Evolutionary conservation across 2,329 filamentous ascomycete species (phyloP), one percentile per base, ranked within the genome.

Genomic region (Aspergillus chevalieri): DNA sequence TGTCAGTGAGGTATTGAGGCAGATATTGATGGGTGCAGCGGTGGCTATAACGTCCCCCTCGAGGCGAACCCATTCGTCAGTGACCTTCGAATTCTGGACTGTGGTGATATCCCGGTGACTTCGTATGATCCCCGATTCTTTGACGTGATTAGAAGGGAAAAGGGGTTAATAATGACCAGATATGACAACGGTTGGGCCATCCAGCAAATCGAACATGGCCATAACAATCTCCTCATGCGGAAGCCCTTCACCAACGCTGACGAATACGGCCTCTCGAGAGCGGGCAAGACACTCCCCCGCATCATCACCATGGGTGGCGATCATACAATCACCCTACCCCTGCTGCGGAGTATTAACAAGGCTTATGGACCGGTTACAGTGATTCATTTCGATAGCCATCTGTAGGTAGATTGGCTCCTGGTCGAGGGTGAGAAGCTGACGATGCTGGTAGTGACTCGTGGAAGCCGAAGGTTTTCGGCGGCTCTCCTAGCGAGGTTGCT

Each of bases 381-480:
- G 36, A 80, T 84, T 51, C 81, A 84, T 65, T 83, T 84, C 60
- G 81, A 83, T 63, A 79, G 75, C 44, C 81, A 83, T 63, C 68
- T 82, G 68, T 76, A 65, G 63, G 67, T 33, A 8, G 4, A 34
- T 3, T 14, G 4, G 15, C 24, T 30, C 12, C 15, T 21, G 7
- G 9, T 19, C 26, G 5, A 47, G 7, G 8, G 14, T 8, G 6
- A 43, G 10, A 21, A 17, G 12, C 46, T 44, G 21, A 46, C 24
- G 17, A 9, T 22, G 2, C 10, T 24, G 48, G 6, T 14, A 72
- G 61, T 3, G 78, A 79, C 55, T 78, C 78, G 61, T 88, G 87
- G 87, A 82, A 81, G 51, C 89, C 89, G 41, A 92, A 92, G 66
- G 89, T 93, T 22, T 94, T 94, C 59, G 89, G 89, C 47, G 89